Evolutionary conservation across 1,139 yeast genomes (phyloP), one percentile per base, ranked within the genome.

Genomic region (Pneumocystis canis): DNA sequence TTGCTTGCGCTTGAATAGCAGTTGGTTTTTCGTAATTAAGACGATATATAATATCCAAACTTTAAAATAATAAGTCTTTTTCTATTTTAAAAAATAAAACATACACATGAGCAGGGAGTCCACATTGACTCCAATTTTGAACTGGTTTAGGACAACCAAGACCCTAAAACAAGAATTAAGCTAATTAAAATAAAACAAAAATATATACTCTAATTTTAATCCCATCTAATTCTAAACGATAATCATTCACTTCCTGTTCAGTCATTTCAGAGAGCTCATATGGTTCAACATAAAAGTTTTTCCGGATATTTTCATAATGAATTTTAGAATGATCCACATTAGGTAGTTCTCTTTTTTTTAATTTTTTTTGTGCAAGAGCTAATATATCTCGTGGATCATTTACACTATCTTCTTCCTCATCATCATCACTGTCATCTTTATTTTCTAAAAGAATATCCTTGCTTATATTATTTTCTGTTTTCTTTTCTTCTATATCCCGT

Each of bases 1-100:
- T 78, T 0, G 97, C 90, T 71, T 90, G 97, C 0, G 90, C 79
- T 72, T 94, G 99, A 64, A 94, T 89, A 0, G 97, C 82, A 0
- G 97, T 87, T 0, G 97, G 98, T 4, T 76, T 73, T 0, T 72
- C 74, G 70, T 82, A 89, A 3, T 77, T 73, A 16, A 84, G 72
- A n/a, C 75, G 75, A 1, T 79, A 77, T 25, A 89, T 77, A 0
- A 82, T 78, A 1, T 78, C 73, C 76, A 82, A 77, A 0, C 59
- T 57, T 35, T 35, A 18, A 57, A 20, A 57, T 16, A 57, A 20
- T 39, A 11, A 57, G 40, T 20, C 5, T 57, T 35, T 30, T 35
- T 1, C 18, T 20, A 25, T 47, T 25, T 47, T 20, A 9, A 9
- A 30, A 35, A 25, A 25, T n/a, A 25, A 28, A 57, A 39, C 59